Base-by-base conservation (phyloP, 78 protist genomes). In the Speleostelium caveatum region DNA sequence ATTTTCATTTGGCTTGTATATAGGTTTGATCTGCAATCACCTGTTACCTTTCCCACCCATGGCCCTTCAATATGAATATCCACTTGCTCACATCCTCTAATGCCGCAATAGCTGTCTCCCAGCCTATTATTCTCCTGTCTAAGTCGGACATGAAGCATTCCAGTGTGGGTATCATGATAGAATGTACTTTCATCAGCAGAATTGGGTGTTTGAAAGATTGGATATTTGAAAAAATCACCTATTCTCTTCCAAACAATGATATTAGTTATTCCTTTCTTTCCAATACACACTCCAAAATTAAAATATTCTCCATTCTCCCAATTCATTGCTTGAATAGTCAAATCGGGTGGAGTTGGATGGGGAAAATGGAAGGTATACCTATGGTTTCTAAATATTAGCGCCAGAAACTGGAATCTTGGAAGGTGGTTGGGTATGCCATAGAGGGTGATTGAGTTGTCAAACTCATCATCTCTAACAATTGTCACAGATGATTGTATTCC, bases 201-300 rank as follows among this genome's bases (percentile, higher is more conserved):
- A 14, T 45, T 45, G 53, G 53, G 53, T 35, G 4, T 53, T 8
- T 30, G n/a, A 6, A 12, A 26, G 0, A 39, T 33, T 30, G 51
- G 75, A 42, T 69, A 69, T 0, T n/a, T n/a, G n/a, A n/a, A n/a
- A n/a, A 69, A 3, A 1, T 69, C 49, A 0, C 59, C 51, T 32
- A 59, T 36, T 7, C 17, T 0, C 12, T 83, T 60, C 16, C 38
- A 38, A 2, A 42, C 24, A n/a, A n/a, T 19, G 0, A 35, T 55
- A 1, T 45, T 3, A 12, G 17, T 1, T 0, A 69, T 28, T 1
- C 69, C 66, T 21, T 56, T 69, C 2, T 19, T 53, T 3, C 79
- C 79, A 30, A 71, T 58, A 83, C 91, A 83, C 12, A 69, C 16
- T n/a, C 91, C 91, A 42, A 83, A n/a, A 10, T 21, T 21, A 3